Conservation (phyloP, 345 rosid genomes). For the Carallia pectinifolia region DNA sequence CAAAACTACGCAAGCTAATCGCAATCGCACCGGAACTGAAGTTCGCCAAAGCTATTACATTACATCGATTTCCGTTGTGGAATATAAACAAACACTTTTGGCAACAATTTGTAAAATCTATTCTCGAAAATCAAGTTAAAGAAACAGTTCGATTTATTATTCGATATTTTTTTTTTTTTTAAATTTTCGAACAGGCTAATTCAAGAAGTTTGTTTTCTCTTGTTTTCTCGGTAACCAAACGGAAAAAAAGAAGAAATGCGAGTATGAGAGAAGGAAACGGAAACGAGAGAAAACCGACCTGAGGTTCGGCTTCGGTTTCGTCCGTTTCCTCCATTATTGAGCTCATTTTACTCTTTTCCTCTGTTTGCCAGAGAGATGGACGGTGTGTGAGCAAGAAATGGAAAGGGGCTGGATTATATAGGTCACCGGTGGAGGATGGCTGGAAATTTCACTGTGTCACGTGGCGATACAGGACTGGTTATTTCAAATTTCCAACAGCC, state of each 20-base stretch:
- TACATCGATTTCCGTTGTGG: too few relatives aligned
- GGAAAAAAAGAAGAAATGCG: conserved; percentile 6
- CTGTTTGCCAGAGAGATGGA: background rate
- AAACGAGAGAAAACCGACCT: conserved; percentile 39
- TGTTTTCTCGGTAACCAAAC: conserved; percentile 33
- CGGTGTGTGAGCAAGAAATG: background rate
- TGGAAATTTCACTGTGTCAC: too few relatives aligned
- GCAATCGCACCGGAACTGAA: too few relatives aligned
- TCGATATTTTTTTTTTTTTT: background rate
- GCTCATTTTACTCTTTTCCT: background rate
- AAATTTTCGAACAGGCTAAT: background rate
- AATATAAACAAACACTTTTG: too few relatives aligned
- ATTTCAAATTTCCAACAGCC: too few relatives aligned
- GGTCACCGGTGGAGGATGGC: too few relatives aligned
- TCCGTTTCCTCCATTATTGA: conserved; percentile 58
- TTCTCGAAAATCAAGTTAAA: too few relatives aligned
- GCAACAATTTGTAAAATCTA: background rate
- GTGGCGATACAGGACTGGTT: too few relatives aligned
- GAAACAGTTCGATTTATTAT: background rate
- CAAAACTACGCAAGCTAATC: too few relatives aligned
- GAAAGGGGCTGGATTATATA: too few relatives aligned
- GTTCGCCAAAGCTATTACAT: too few relatives aligned
- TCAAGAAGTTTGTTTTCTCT: background rate
- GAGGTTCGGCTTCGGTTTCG: conserved; percentile 58
- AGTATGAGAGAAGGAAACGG: background rate